phyloP scores from a whole-genome alignment of 75 land plant genomes.

The Pinus taeda region DNA sequence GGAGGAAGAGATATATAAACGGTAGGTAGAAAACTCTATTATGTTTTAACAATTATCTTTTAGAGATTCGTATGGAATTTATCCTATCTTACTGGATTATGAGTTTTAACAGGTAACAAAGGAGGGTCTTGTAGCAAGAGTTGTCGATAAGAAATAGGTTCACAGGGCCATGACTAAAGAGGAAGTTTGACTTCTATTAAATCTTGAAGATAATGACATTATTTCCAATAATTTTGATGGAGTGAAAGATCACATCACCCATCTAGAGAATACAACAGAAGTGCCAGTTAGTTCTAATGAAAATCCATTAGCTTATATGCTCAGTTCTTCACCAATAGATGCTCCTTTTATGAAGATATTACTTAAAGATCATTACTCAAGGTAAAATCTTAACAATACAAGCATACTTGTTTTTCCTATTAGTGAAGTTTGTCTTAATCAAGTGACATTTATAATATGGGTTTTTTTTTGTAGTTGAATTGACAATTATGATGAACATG shows the following conservation, averaged over 20 bases:
- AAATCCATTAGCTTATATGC: neutral
- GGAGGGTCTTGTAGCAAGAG: constrained; percentile 96
- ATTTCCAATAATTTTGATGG: constrained; percentile 11
- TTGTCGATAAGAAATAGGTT: constrained; percentile 89
- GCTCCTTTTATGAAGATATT: constrained; percentile 9
- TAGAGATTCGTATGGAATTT: neutral
- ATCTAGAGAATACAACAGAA: neutral
- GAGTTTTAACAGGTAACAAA: constrained; percentile 72
- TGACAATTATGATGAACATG: constrained; percentile 88
- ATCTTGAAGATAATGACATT: constrained; percentile 77
- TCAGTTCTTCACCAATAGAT: neutral
- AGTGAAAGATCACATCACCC: constrained; percentile 3
- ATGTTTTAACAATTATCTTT: neutral
- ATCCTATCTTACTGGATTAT: constrained; percentile 1
- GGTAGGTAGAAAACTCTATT: constrained; percentile 55
- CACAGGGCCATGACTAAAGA: constrained; percentile 81
- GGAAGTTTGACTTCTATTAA: constrained; percentile 82
- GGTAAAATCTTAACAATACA: neutral
- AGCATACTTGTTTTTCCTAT: no score
- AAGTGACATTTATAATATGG: neutral
- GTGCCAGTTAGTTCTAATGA: neutral
- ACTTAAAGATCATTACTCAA: neutral
- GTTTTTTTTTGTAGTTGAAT: constrained; percentile 69
- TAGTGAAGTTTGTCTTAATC: no score
- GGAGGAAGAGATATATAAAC: constrained; percentile 99